Conservation (phyloP, 192 early-diverging fungal species). For the Funneliformis mosseae region DNA sequence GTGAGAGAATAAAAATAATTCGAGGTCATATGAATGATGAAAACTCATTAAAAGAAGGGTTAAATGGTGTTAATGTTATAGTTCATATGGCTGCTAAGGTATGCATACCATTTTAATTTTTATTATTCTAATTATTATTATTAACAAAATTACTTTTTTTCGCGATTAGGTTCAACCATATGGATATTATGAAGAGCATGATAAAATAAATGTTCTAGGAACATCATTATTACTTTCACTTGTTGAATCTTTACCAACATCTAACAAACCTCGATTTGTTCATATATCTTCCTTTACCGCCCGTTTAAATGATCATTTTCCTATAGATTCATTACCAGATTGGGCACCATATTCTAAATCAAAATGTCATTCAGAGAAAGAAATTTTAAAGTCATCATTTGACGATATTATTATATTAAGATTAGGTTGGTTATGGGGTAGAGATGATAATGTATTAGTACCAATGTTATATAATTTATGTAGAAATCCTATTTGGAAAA, state of each 20-base stretch:
- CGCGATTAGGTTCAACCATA: slow-evolving; percentile 12
- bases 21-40: slow-evolving; percentile 26
- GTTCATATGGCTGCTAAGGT: slow-evolving; percentile 28
- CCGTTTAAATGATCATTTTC: not conserved
- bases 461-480: slow-evolving; percentile 8
- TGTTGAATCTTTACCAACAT: not conserved
- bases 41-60: slow-evolving; percentile 10
- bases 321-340: slow-evolving; percentile 23
- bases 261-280: slow-evolving; percentile 4
- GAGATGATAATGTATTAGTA: slow-evolving; percentile 25
- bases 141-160: not conserved
- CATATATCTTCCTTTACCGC: slow-evolving; percentile 27
- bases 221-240: slow-evolving; percentile 1
- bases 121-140: not conserved
- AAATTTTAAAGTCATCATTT: not conserved
- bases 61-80: slow-evolving; percentile 7
- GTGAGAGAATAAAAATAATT: slow-evolving; percentile 15
- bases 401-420: not conserved
- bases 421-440: slow-evolving; percentile 34
- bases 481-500: slow-evolving; percentile 27
- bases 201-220: slow-evolving; percentile 23
- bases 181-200: slow-evolving; percentile 17
- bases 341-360: slow-evolving; percentile 35
- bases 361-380: slow-evolving; percentile 13
- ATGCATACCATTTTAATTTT: not conserved